A percentile compares a stretch with the other conserved stretches of the same genome.
Evolutionary conservation across 2,329 filamentous ascomycete genomes (phyloP).

Genomic region (Trichoderma sp.): DNA sequence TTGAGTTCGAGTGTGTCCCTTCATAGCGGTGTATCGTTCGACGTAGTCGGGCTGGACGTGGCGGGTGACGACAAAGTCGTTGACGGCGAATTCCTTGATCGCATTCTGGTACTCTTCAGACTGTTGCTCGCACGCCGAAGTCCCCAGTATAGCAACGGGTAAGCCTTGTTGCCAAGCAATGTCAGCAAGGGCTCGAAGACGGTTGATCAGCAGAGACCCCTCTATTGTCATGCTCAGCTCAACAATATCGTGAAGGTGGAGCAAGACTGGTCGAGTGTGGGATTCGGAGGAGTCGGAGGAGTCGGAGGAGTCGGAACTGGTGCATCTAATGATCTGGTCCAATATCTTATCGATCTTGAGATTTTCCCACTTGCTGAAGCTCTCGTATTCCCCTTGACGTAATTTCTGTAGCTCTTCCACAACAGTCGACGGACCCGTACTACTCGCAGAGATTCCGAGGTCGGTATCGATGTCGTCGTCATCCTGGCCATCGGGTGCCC

Average conservation of each 20-base stretch:
- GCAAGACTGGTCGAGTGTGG: slow-evolving; percentile 59
- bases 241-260: slow-evolving; percentile 79
- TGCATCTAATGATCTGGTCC: slow-evolving; percentile 57
- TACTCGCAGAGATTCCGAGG: slow-evolving; percentile 38
- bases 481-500: slow-evolving; percentile 39
- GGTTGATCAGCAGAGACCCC: slow-evolving; percentile 68
- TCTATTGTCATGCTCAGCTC: slow-evolving; percentile 72
- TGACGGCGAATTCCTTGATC: slow-evolving; percentile 45
- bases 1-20: not conserved
- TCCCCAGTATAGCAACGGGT: slow-evolving; percentile 78
- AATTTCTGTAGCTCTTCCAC: slow-evolving; percentile 51
- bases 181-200: slow-evolving; percentile 72
- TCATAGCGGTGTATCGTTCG: slow-evolving; percentile 28
- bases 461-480: slow-evolving; percentile 42
- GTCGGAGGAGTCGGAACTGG: slow-evolving; percentile 37
- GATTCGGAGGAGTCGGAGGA: slow-evolving; percentile 32
- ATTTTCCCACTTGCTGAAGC: slow-evolving; percentile 58
- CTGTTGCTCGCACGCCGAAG: slow-evolving; percentile 61
- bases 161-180: slow-evolving; percentile 70
- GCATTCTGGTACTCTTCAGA: slow-evolving; percentile 48
- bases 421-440: slow-evolving; percentile 36
- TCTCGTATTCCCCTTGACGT: slow-evolving; percentile 44
- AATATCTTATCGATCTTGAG: slow-evolving; percentile 62
- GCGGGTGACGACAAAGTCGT: slow-evolving; percentile 47
- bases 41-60: slow-evolving; percentile 40